Conservation (phyloP, 2,329 filamentous ascomycete genomes). For the Dothidotthia symphoricarpi region DNA sequence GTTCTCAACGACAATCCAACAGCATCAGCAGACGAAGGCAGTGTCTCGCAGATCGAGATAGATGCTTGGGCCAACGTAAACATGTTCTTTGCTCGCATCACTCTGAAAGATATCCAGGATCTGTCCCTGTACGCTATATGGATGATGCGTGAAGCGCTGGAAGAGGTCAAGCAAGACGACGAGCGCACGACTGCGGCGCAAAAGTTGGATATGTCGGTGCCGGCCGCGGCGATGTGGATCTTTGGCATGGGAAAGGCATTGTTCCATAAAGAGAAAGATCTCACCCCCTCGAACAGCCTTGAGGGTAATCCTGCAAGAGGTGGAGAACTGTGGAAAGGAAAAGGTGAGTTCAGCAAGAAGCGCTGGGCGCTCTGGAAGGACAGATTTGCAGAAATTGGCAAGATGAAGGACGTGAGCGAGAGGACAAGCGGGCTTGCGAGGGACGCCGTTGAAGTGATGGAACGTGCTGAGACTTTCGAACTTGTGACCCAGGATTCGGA, state of each 20-base stretch:
- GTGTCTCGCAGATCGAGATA: constrained; percentile 14
- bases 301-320: constrained; percentile 31
- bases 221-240: constrained; percentile 34
- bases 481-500: no score
- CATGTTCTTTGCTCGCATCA: constrained; percentile 30
- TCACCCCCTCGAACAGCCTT: constrained; percentile 27
- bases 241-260: constrained; percentile 21
- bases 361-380: constrained; percentile 37
- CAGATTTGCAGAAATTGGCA: constrained; percentile 25
- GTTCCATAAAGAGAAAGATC: constrained; percentile 25
- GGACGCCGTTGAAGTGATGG: constrained; percentile 30
- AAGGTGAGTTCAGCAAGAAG: constrained; percentile 29
- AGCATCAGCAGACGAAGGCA: constrained; percentile 10
- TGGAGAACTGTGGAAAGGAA: constrained; percentile 32
- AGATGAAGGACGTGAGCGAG: constrained; percentile 21
- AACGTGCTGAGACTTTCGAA: constrained; percentile 24
- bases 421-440: constrained; percentile 23
- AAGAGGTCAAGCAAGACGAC: constrained; percentile 18
- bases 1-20: constrained; percentile 32
- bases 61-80: constrained; percentile 35
- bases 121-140: constrained; percentile 30
- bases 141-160: constrained; percentile 31
- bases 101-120: constrained; percentile 13
- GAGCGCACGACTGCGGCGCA: constrained; percentile 15
- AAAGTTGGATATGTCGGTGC: constrained; percentile 28